These are phyloP conservation scores for Termitomyces sp. DNA, from an alignment of 768 basidiomycete species.

Conservation along the genomic window DNA sequence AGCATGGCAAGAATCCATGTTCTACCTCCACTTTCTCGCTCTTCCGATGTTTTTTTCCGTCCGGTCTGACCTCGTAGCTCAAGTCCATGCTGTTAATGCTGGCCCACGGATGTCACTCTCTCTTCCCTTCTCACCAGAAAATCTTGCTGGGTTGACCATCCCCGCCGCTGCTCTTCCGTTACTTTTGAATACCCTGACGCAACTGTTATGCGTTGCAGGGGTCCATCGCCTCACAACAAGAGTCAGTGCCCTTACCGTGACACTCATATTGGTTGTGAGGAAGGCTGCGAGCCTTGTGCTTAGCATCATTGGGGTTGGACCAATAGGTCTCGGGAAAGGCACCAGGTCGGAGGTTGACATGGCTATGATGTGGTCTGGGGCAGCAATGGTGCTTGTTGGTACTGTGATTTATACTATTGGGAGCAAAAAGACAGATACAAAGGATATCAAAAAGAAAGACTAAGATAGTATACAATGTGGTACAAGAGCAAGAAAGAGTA, in stretches of 20 bases:
- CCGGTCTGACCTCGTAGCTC: slow-evolving; percentile 47
- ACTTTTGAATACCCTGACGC: slow-evolving; percentile 75
- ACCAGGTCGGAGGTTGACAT: slow-evolving; percentile 32
- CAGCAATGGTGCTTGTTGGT: slow-evolving; percentile 65
- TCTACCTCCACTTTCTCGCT: slow-evolving; percentile 83
- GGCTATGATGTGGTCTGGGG: slow-evolving; percentile 66
- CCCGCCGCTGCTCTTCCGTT: slow-evolving; percentile 66
- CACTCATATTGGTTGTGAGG: slow-evolving; percentile 76
- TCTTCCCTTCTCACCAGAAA: slow-evolving; percentile 1
- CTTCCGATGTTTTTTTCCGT: slow-evolving; percentile 76
- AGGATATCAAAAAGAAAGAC: slow-evolving; percentile 21
- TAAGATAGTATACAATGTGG: background rate
- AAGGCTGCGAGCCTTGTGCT: slow-evolving; percentile 78
- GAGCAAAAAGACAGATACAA: slow-evolving; percentile 24
- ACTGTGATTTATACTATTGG: slow-evolving; percentile 66
- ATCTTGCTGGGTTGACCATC: slow-evolving; percentile 25
- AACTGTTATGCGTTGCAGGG: slow-evolving; percentile 82
- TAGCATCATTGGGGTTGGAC: slow-evolving; percentile 54
- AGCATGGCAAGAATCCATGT: slow-evolving; percentile 88
- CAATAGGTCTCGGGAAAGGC: slow-evolving; percentile 18
- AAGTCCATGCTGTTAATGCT: slow-evolving; percentile 41
- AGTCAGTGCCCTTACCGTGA: slow-evolving; percentile 73
- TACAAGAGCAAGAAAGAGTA: background rate
- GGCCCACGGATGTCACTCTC: slow-evolving; percentile 31
- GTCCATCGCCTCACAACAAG: slow-evolving; percentile 83